Evolutionary conservation across 2,329 filamentous ascomycete species (phyloP).

Genomic region (Fusarium sp.): DNA sequence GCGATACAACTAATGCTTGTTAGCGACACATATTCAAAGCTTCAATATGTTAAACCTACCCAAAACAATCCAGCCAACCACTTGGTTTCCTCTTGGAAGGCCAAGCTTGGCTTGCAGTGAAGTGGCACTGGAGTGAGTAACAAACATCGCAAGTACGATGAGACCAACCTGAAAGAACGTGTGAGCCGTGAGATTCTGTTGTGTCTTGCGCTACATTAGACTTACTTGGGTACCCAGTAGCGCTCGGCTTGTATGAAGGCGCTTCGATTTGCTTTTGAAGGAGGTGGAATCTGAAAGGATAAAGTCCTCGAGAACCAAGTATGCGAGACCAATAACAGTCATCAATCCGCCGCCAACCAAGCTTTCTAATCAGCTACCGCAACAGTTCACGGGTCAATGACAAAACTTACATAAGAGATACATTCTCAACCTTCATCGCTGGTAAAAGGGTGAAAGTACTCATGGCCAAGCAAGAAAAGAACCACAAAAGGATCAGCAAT

Average conservation of each 20-base stretch:
- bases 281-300: slow-evolving; percentile 61
- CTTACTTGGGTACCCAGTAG: slow-evolving; percentile 76
- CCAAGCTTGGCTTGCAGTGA: slow-evolving; percentile 88
- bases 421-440: slow-evolving; percentile 85
- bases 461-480: slow-evolving; percentile 82
- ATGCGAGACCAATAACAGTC: slow-evolving; percentile 79
- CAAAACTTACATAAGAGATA: slow-evolving; percentile 75
- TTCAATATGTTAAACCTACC: slow-evolving; percentile 60
- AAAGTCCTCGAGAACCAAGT: slow-evolving; percentile 82
- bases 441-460: slow-evolving; percentile 90
- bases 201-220: not conserved
- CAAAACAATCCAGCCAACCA: slow-evolving; percentile 85
- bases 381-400: too few species aligned
- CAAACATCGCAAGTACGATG: slow-evolving; percentile 81
- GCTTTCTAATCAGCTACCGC: slow-evolving; percentile 57
- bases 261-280: slow-evolving; percentile 49
- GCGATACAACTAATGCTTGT: slow-evolving; percentile 70
- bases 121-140: slow-evolving; percentile 87
- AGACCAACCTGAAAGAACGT: slow-evolving; percentile 72
- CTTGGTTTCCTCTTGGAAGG: slow-evolving; percentile 86
- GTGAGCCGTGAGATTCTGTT: slow-evolving; percentile 19
- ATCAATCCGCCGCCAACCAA: slow-evolving; percentile 82
- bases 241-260: slow-evolving; percentile 62
- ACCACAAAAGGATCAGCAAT: slow-evolving; percentile 77
- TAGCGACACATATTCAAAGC: slow-evolving; percentile 10